Percentiles rank a stretch among this genome's conserved stretches.
Evolutionary conservation across 306 rosid genomes (phyloP).

Genomic region (Lagenaria siceraria): DNA sequence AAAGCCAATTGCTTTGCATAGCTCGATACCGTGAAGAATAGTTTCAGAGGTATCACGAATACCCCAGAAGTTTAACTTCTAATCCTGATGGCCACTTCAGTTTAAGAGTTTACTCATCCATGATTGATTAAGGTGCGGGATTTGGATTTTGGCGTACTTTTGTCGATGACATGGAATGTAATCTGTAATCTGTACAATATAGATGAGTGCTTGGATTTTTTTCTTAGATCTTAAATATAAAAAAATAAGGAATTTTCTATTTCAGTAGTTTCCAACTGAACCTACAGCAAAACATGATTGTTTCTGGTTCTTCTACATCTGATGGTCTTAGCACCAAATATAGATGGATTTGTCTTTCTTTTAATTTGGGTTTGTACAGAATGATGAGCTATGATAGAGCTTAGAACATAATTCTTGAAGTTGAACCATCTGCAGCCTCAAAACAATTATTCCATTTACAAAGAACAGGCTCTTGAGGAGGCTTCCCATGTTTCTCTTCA

Average conservation of each 20-base stretch:
- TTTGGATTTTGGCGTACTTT: background rate
- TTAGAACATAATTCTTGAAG: no score
- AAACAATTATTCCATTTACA: no score
- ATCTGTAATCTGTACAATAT: background rate
- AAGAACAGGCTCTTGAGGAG: no score
- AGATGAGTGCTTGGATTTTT: background rate
- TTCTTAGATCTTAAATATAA: background rate
- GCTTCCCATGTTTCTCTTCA: no score
- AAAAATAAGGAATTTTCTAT: background rate
- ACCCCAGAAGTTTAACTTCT: background rate
- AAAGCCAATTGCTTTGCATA: background rate
- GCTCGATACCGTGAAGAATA: background rate
- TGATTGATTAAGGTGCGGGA: background rate
- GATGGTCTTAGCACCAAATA: background rate
- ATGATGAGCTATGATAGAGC: no score
- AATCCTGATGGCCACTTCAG: background rate
- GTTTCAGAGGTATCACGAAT: background rate
- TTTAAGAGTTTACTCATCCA: background rate
- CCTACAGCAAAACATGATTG: background rate
- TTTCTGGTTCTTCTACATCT: background rate
- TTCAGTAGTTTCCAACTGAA: background rate
- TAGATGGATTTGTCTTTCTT: background rate
- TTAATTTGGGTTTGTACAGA: no score
- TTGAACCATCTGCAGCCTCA: background rate
- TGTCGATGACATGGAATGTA: background rate